Evolutionary conservation across 2,329 filamentous ascomycete species (phyloP).

Genomic region (Neonectria neomacrospora): DNA sequence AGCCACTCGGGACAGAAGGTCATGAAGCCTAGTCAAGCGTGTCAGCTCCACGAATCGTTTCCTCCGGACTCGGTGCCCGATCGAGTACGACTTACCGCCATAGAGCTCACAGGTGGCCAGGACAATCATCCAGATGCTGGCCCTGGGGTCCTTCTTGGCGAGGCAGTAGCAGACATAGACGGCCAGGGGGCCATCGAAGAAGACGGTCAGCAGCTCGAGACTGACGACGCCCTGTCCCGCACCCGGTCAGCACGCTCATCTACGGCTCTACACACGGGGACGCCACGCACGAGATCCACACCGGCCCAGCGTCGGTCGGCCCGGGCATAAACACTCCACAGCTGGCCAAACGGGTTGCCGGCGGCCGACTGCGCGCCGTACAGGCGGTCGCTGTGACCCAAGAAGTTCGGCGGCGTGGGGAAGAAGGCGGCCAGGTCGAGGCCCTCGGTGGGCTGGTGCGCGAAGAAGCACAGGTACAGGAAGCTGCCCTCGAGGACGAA

Average conservation of each 20-base stretch:
- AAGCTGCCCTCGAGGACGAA: slow-evolving; percentile 91
- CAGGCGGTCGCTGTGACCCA: slow-evolving; percentile 58
- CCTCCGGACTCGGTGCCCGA: background rate
- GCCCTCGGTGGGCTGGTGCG: slow-evolving; percentile 51
- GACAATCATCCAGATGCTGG: slow-evolving; percentile 71
- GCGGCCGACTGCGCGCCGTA: slow-evolving; percentile 69
- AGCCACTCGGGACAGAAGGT: slow-evolving; percentile 78
- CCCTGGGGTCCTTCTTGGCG: slow-evolving; percentile 63
- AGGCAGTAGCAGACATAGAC: slow-evolving; percentile 70
- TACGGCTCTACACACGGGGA: background rate
- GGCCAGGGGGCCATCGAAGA: slow-evolving; percentile 70
- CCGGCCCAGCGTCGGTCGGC: slow-evolving; percentile 73
- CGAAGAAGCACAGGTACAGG: slow-evolving; percentile 94
- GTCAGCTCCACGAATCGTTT: background rate
- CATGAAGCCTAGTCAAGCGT: slow-evolving; percentile 67
- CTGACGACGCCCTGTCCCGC: slow-evolving; percentile 64
- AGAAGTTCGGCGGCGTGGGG: slow-evolving; percentile 63
- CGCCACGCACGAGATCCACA: slow-evolving; percentile 63
- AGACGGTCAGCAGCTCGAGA: slow-evolving; percentile 73
- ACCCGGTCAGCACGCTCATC: background rate
- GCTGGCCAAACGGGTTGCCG: slow-evolving; percentile 64
- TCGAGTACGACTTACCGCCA: slow-evolving; percentile 58
- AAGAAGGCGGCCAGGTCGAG: slow-evolving; percentile 50
- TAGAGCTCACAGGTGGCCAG: slow-evolving; percentile 75
- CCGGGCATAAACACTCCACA: slow-evolving; percentile 77